phyloP scores from a whole-genome alignment of 805 yeast genomes.

The Candida boleticola region DNA sequence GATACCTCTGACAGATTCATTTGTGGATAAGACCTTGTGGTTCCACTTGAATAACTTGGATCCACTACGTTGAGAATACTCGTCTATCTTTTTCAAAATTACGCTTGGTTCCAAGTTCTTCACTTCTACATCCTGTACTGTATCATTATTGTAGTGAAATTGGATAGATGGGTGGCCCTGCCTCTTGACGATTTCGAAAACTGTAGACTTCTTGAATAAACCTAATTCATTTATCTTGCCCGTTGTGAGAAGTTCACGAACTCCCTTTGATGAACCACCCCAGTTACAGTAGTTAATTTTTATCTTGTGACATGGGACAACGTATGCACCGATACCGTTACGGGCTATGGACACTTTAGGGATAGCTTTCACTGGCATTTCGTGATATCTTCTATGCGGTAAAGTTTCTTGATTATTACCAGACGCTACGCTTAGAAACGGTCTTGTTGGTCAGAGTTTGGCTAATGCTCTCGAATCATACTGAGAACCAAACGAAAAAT shows the following conservation, averaged over 20 bases:
- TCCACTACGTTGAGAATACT: constrained; percentile 71
- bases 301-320: constrained; percentile 72
- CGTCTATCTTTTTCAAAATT: constrained; percentile 61
- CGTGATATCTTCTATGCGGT: not conserved
- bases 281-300: constrained; percentile 85
- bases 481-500: too few relatives aligned
- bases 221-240: constrained; percentile 59
- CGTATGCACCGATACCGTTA: constrained; percentile 75
- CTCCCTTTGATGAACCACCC: constrained; percentile 92
- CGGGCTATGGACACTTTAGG: constrained; percentile 59
- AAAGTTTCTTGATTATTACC: not conserved
- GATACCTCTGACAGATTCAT: constrained; percentile 87
- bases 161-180: constrained; percentile 77
- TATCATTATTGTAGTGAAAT: constrained; percentile 37
- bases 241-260: constrained; percentile 61
- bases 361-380: constrained; percentile 60
- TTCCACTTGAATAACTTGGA: constrained; percentile 60
- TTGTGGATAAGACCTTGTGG: constrained; percentile 72
- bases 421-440: too few relatives aligned
- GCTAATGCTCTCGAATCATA: too few relatives aligned
- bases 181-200: constrained; percentile 66
- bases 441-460: too few relatives aligned
- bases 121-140: constrained; percentile 63
- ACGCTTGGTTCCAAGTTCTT: constrained; percentile 64
- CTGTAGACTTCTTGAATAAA: constrained; percentile 56